These are phyloP conservation scores for Inosperma sp. DNA, from an alignment of 768 basidiomycete genomes.

Conservation along the genomic window DNA sequence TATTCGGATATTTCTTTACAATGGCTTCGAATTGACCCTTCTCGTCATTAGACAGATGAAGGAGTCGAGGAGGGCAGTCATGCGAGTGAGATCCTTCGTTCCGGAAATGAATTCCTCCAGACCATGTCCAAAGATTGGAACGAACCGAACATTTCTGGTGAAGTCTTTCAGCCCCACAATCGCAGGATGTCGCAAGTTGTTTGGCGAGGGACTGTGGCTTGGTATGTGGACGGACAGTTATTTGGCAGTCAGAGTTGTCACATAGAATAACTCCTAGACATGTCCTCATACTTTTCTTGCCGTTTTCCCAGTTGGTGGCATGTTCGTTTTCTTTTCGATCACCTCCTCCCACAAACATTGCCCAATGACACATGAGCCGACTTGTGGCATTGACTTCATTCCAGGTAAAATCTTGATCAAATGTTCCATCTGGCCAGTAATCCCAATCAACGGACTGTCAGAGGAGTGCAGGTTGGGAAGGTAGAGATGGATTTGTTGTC, in stretches of 20 bases:
- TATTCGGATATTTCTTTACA: slow-evolving; percentile 12
- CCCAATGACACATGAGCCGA: slow-evolving; percentile 18
- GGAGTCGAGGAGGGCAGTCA: slow-evolving; percentile 14
- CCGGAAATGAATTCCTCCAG: slow-evolving; percentile 14
- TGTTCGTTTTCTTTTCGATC: slow-evolving; percentile 10
- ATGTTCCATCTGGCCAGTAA: slow-evolving; percentile 22
- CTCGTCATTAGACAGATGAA: slow-evolving; percentile 14
- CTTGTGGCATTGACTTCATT: slow-evolving; percentile 7
- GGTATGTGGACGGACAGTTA: slow-evolving; percentile 3
- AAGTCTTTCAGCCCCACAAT: background rate
- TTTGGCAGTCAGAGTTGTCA: slow-evolving; percentile 3
- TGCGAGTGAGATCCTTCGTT: slow-evolving; percentile 18
- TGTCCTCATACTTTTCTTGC: slow-evolving; percentile 6
- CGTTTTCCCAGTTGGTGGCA: slow-evolving; percentile 7
- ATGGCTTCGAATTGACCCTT: slow-evolving; percentile 5
- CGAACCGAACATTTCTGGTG: slow-evolving; percentile 6
- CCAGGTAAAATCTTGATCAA: slow-evolving; percentile 14
- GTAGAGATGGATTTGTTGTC: no score
- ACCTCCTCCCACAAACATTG: slow-evolving; percentile 14
- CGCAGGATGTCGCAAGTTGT: slow-evolving; percentile 5
- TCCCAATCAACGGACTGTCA: slow-evolving; percentile 20
- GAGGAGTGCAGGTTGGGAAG: no score
- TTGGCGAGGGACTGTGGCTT: background rate
- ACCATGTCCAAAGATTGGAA: slow-evolving; percentile 11
- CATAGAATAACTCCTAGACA: slow-evolving; percentile 18